Evolutionary conservation across 148 eudicot species (phyloP).

Genomic region (Camellia japonica): DNA sequence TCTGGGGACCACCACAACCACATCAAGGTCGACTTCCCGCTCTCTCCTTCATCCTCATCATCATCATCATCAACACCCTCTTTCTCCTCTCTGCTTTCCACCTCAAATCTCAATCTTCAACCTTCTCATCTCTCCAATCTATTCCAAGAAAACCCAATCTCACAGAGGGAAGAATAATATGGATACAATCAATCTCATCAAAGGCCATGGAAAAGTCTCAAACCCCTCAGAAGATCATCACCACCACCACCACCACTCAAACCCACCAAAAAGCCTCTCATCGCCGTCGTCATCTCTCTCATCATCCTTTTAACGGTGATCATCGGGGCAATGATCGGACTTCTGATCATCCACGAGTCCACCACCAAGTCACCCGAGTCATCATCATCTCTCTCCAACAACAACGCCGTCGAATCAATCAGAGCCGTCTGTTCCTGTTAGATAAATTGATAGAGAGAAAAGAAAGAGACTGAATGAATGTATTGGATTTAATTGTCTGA

Average conservation of each 20-base stretch:
- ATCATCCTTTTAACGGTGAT: conserved; percentile 17
- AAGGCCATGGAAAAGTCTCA: conserved; percentile 19
- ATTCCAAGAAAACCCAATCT: no score
- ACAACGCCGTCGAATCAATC: conserved; percentile 18
- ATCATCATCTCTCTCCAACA: background rate
- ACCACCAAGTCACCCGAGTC: background rate
- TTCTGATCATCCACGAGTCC: conserved; percentile 15
- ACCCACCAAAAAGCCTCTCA: background rate
- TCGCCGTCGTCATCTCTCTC: conserved; percentile 13
- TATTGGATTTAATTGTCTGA: no score
- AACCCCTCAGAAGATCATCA: conserved; percentile 8
- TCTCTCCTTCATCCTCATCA: conserved; percentile 15
- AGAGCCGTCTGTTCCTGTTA: conserved; percentile 30
- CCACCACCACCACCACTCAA: no score
- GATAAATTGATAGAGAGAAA: no score
- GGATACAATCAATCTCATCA: conserved; percentile 22
- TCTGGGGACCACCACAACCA: conserved; percentile 10
- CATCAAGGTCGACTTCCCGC: conserved; percentile 17
- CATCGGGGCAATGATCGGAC: conserved; percentile 13
- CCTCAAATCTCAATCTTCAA: conserved; percentile 29
- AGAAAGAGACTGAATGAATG: no score
- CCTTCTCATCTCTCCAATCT: conserved; percentile 49
- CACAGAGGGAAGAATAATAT: background rate
- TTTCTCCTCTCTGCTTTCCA: conserved; percentile 13
- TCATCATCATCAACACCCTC: background rate